Base-by-base conservation (phyloP, 2,329 filamentous ascomycete species). In the Ceratocystis cubensis region DNA sequence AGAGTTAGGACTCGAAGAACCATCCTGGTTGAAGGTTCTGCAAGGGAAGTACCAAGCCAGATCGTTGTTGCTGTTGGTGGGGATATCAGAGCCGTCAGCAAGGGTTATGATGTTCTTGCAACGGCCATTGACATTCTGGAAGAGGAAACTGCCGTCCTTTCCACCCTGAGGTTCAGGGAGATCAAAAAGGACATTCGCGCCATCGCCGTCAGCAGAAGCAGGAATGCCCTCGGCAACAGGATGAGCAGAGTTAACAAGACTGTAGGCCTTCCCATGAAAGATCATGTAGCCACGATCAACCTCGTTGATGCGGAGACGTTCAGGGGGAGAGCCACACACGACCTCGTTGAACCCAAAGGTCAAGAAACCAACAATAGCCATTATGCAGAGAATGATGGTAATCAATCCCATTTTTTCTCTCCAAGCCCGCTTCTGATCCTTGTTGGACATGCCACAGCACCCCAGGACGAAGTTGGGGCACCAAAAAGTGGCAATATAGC, bases 11-110 rank as follows among this genome's bases (percentile, higher is more conserved):
- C 83, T 76, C 28, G 82, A 84, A 1, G 91, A 96, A 28, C 94
- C 94, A 73, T 99, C 94, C 76, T 97, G 94, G 71, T 95, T 95
- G 80, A 92, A 95, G 1, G 88, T 81, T 3, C 82, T 87, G 80
- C 94, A 99, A 2, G 94, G 94, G 74, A 97, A 97, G 75, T 99
- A 99, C 93, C 94, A 99, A 1, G 88, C 94, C 69, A 99, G 78
- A 67, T 96, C 78, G 10, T 86, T 85, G 64, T 86, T 77, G 30
- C 75, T 76, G 73, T 96, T 87, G 5, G 88, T 88, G 1, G 92
- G 91, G 7, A 99, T 85, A 71, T 91, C 87, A 0, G 92, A 95
- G 66, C 80, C 80, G 1, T 81, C 74, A 0, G 88, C 84, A 6
- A 81, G 76, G 0, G 84, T 96, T 73, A 99, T 96, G 66, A 97